Conservation (phyloP, 805 yeast species). For the Yarrowia sp. region DNA sequence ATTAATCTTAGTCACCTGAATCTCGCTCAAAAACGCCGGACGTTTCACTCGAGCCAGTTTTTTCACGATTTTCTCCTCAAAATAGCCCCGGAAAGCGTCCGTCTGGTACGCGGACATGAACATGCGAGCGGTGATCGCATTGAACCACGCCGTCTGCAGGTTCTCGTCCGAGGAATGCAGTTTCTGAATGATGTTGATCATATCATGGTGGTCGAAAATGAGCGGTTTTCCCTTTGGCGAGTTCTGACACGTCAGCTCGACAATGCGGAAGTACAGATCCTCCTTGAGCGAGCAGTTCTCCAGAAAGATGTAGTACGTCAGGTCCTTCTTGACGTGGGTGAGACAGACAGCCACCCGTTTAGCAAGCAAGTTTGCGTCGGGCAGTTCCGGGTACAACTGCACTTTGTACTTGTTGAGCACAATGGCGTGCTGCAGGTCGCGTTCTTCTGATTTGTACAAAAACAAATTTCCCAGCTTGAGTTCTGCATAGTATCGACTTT, state of each 20-base stretch:
- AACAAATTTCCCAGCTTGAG: conserved; percentile 85
- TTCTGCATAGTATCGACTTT: conserved; percentile 41
- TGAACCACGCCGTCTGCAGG: conserved; percentile 82
- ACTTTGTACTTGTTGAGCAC: conserved; percentile 70
- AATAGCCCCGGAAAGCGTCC: conserved; percentile 54
- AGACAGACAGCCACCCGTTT: conserved; percentile 77
- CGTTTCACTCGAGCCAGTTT: conserved; percentile 76
- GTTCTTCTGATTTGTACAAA: conserved; percentile 67
- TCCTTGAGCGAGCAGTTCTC: conserved; percentile 83
- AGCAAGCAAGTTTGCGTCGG: conserved; percentile 78
- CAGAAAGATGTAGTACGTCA: conserved; percentile 8
- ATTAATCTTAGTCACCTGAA: conserved; percentile 65
- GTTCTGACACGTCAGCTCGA: conserved; percentile 36
- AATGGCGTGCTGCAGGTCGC: conserved; percentile 72
- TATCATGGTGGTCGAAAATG: conserved; percentile 67
- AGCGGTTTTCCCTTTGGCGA: conserved; percentile 47
- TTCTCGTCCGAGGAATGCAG: conserved; percentile 82
- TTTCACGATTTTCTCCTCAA: conserved; percentile 60
- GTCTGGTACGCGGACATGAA: conserved; percentile 78
- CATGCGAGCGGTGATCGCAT: conserved; percentile 79
- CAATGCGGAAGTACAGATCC: conserved; percentile 85
- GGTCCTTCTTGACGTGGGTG: conserved; percentile 44
- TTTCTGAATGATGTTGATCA: conserved; percentile 69
- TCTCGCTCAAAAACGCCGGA: conserved; percentile 85
- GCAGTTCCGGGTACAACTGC: conserved; percentile 75